A percentile compares a stretch with the other conserved stretches of the same genome.
Conservation (phyloP, 495 filamentous ascomycete genomes). For the Tetracladium marchalianum region DNA sequence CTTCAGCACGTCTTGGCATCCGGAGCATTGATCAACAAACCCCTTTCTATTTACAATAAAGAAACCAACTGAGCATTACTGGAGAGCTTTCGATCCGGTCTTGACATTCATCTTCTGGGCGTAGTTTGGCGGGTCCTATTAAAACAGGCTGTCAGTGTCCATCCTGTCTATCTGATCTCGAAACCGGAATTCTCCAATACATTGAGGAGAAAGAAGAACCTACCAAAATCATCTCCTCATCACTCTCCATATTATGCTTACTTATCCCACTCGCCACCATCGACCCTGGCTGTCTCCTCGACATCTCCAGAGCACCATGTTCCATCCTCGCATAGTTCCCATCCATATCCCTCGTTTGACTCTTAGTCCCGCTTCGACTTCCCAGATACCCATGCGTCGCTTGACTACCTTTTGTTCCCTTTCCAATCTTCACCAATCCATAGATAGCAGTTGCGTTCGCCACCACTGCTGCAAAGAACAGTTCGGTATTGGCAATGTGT, state of each 20-base stretch:
- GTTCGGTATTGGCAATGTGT: neutral
- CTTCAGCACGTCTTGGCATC: too few species aligned
- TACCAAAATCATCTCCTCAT: slow-evolving; percentile 32
- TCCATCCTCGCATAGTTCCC: neutral
- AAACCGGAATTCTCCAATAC: too few species aligned
- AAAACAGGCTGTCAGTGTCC: too few species aligned
- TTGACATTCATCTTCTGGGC: too few species aligned
- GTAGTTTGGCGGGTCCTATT: too few species aligned
- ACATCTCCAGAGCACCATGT: neutral
- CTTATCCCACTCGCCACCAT: neutral
- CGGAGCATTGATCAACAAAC: too few species aligned
- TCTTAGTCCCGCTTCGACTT: too few species aligned
- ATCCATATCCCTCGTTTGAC: neutral
- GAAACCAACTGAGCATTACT: too few species aligned
- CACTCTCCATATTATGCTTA: neutral
- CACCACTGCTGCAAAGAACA: neutral
- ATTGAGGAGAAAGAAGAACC: slow-evolving; percentile 5
- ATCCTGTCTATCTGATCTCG: too few species aligned
- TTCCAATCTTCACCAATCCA: neutral
- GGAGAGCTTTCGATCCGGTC: too few species aligned
- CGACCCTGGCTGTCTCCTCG: neutral
- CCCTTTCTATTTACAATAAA: too few species aligned
- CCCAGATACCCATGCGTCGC: neutral
- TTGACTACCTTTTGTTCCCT: neutral
- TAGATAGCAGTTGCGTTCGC: neutral